These are phyloP conservation scores for Fusarium chaquense DNA, from an alignment of 2,329 filamentous ascomycete species.

Conservation along the genomic window DNA sequence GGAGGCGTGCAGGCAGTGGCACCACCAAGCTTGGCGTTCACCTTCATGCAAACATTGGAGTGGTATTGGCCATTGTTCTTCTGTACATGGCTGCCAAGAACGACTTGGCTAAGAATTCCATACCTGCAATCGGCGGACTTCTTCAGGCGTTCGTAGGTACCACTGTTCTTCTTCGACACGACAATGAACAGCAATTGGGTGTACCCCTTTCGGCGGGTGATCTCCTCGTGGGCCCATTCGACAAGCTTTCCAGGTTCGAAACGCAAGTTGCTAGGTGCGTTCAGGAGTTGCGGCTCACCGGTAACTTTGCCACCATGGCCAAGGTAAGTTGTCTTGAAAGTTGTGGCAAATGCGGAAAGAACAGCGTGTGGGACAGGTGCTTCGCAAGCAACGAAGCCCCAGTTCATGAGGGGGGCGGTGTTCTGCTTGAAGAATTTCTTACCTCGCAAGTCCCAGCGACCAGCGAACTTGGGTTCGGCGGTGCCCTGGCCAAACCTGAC, in stretches of 20 bases:
- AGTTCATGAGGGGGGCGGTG: slow-evolving; percentile 70
- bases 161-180: slow-evolving; percentile 76
- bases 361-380: slow-evolving; percentile 60
- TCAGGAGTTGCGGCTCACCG: slow-evolving; percentile 52
- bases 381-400: slow-evolving; percentile 79
- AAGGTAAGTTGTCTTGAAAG: slow-evolving; percentile 61
- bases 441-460: slow-evolving; percentile 88
- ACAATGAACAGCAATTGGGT: slow-evolving; percentile 87
- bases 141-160: slow-evolving; percentile 87
- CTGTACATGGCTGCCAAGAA: slow-evolving; percentile 77
- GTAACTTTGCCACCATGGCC: slow-evolving; percentile 63
- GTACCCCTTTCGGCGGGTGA: slow-evolving; percentile 65
- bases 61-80: slow-evolving; percentile 85
- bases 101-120: slow-evolving; percentile 84
- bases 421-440: slow-evolving; percentile 80
- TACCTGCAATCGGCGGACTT: slow-evolving; percentile 87
- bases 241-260: slow-evolving; percentile 66
- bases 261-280: slow-evolving; percentile 48
- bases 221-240: slow-evolving; percentile 55
- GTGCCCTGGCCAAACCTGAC: slow-evolving; percentile 73
- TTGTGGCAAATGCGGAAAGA: slow-evolving; percentile 51
- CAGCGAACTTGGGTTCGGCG: slow-evolving; percentile 72
- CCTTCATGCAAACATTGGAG: slow-evolving; percentile 95
- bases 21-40: slow-evolving; percentile 95
- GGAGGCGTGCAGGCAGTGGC: slow-evolving; percentile 68